Base-by-base conservation (phyloP, 768 basidiomycete species). In the Mycena amicta region DNA sequence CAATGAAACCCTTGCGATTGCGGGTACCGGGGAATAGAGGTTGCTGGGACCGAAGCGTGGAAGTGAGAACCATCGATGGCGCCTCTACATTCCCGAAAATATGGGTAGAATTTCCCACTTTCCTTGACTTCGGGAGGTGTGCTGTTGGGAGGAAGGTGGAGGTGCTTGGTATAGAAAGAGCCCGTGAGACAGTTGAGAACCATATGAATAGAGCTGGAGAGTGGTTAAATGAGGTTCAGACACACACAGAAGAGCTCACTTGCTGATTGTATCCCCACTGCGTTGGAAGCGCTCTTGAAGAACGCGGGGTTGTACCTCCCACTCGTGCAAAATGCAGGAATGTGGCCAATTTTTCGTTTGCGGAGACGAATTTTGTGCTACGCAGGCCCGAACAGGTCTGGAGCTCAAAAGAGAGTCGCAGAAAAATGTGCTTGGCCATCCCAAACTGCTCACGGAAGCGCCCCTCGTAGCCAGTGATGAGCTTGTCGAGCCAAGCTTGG, bases 21-120 rank as follows among this genome's bases (percentile, higher is more conserved):
- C 65, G n/a, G 62, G 49, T 65, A 72, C 11, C 65, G 58, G 18
- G 63, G 45, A 26, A 60, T 41, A 12, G 60, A 57, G n/a, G 50
- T 33, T 16, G 55, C 52, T 0, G 63, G 60, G 5, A 71, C 68
- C 56, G 54, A 67, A 11, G 57, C 63, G 62, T 67, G 37, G 29
- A 72, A 59, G 22, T 65, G 68, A 2, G 65, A 66, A 4, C 72
- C 68, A 67, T 74, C 71, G 33, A 71, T 55, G n/a, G 72, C 69
- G 22, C 69, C 72, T 16, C 52, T 56, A 23, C 61, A 64, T 22
- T 66, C 57, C 18, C 61, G 40, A 55, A 74, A 71, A 51, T 61
- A 74, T n/a, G 72, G 72, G 47, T 53, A 70, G 41, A 68, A 60
- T 37, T 68, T 65, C 29, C 64, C 55, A 29, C 67, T 63, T 3